Base-by-base conservation (phyloP, 2,329 filamentous ascomycete species). In the Escovopsis weberi region DNA sequence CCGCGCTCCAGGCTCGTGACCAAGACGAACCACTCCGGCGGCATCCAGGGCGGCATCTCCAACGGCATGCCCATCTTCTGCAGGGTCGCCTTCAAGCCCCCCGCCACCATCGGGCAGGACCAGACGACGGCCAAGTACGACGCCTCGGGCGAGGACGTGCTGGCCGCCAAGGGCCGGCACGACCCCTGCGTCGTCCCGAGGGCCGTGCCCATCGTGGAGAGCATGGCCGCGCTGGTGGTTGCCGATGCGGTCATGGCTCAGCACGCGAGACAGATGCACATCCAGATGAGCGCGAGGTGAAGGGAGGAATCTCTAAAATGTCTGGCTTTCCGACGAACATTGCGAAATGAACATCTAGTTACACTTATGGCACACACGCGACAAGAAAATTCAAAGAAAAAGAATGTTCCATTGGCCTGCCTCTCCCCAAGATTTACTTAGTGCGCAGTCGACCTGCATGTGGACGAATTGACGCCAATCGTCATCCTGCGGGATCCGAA, bases 11-110 rank as follows among this genome's bases (percentile, higher is more conserved):
- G 70, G 48, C 73, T 95, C 42, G 81, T 79, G 8, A 95, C 89
- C 44, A 84, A 82, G 68, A 95, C 88, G 26, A 96, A 96, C 69
- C 87, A 94, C 69, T 89, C 82, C 2, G 89, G 89, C 10, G 91
- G 89, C 50, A 85, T 96, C 52, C 89, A 96, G 67, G 89, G 89
- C 36, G 89, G 89, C 41, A 96, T 96, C 63, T 82, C 83, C 40
- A 96, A 96, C 62, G 91, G 89, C 45, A 85, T 85, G 33, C 82
- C 80, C 45, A 86, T 96, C 66, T 96, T 91, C 72, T 96, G 95
- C 75, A 79, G 83, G 40, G 80, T 94, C 5, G 88, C 78, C 18
- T 96, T 96, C 77, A 96, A 96, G 72, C 85, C 89, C 11, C 79
- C 89, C 4, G 88, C 89, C 33, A 96, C 91, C 5, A 96, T 96